These are phyloP conservation scores for Bryoglossum gracile DNA, from an alignment of 495 filamentous ascomycete species.

Conservation along the genomic window DNA sequence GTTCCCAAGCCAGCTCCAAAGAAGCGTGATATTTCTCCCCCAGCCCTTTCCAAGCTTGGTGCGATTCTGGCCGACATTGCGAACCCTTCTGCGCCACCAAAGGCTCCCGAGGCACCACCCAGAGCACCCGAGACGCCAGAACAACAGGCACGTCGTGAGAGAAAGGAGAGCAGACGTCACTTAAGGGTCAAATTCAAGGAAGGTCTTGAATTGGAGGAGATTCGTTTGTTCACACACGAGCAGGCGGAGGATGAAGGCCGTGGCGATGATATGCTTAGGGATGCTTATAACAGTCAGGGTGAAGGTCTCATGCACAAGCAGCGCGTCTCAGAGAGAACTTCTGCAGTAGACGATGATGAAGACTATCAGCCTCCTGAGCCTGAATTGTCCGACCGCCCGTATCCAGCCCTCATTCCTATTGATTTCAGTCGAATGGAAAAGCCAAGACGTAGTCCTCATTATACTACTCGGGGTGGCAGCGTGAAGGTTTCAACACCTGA, in stretches of 20 bases:
- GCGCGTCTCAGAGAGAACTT: conserved; percentile 40
- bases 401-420: conserved; percentile 35
- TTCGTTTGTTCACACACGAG: conserved; percentile 70
- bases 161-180: conserved; percentile 70
- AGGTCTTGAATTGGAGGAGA: conserved; percentile 61
- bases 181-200: conserved; percentile 66
- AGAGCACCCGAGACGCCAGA: conserved; percentile 67
- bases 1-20: conserved; percentile 26
- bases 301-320: conserved; percentile 78
- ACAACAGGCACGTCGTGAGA: conserved; percentile 61
- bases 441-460: conserved; percentile 32
- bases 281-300: conserved; percentile 61
- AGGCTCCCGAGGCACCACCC: conserved; percentile 42
- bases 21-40: conserved; percentile 28
- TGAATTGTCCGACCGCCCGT: conserved; percentile 33
- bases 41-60: conserved; percentile 32
- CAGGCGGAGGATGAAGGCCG: conserved; percentile 66
- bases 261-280: conserved; percentile 54
- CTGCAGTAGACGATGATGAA: conserved; percentile 61
- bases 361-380: conserved; percentile 29
- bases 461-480: conserved; percentile 54
- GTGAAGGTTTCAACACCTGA: conserved; percentile 54
- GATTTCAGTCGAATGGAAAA: conserved; percentile 40
- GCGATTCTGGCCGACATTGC: conserved; percentile 55
- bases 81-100: conserved; percentile 53